A percentile compares a stretch with the other conserved stretches of the same genome.
Evolutionary conservation across 2,329 filamentous ascomycete species (phyloP).

Genomic region (Madurella mycetomatis): DNA sequence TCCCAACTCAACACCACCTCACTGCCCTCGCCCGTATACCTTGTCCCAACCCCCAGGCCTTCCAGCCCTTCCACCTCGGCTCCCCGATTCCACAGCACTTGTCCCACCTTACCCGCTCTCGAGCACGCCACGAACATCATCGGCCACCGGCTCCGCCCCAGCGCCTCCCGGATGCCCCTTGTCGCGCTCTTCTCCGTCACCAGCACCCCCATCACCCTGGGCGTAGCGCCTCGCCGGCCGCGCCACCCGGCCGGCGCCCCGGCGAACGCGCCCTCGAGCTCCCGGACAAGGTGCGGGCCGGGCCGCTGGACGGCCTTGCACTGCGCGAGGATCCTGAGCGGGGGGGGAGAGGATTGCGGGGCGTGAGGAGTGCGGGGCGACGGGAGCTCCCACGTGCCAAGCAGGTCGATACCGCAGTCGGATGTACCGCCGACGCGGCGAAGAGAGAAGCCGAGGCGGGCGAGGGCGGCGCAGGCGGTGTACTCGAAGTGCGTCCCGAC

Average conservation of each 20-base stretch:
- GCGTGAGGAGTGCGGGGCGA: slow-evolving; percentile 20
- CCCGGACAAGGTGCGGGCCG: slow-evolving; percentile 61
- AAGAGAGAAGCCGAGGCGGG: slow-evolving; percentile 59
- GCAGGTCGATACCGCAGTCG: slow-evolving; percentile 69
- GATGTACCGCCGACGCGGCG: slow-evolving; percentile 60
- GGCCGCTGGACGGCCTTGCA: slow-evolving; percentile 61
- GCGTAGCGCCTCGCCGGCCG: slow-evolving; percentile 29
- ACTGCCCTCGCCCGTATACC: slow-evolving; percentile 34
- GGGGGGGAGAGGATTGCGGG: neutral
- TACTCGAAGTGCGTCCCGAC: slow-evolving; percentile 77
- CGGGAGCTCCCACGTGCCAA: slow-evolving; percentile 65
- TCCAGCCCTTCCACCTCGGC: slow-evolving; percentile 60
- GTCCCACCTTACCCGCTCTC: slow-evolving; percentile 52
- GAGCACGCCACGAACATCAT: slow-evolving; percentile 67
- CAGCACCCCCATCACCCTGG: slow-evolving; percentile 64
- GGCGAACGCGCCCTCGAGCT: slow-evolving; percentile 73
- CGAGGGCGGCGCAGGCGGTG: slow-evolving; percentile 52
- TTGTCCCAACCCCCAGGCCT: slow-evolving; percentile 50
- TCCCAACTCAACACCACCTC: slow-evolving; percentile 50
- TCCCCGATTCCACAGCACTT: slow-evolving; percentile 68
- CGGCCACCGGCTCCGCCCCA: slow-evolving; percentile 63
- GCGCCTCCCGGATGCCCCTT: slow-evolving; percentile 68
- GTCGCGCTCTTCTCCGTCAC: slow-evolving; percentile 68
- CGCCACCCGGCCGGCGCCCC: slow-evolving; percentile 72
- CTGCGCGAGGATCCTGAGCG: slow-evolving; percentile 53